Evolutionary conservation across 2,329 filamentous ascomycete genomes (phyloP).

Genomic region (Acrodontium crateriforme): DNA sequence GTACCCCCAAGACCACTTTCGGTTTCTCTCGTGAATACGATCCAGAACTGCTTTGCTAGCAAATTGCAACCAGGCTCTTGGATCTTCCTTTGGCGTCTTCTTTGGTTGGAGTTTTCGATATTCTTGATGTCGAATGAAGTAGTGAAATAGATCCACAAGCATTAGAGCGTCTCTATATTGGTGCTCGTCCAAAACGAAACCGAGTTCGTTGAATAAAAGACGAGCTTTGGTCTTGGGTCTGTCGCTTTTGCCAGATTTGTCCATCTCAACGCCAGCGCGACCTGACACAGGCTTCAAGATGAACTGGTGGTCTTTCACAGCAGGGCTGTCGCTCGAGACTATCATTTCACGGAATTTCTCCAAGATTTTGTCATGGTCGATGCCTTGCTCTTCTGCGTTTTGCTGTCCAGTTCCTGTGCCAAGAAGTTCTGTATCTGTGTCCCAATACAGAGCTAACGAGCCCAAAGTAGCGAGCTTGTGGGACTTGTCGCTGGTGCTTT

Average conservation of each 20-base stretch:
- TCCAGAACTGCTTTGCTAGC: slow-evolving; percentile 76
- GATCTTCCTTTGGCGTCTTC: slow-evolving; percentile 72
- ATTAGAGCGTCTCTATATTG: slow-evolving; percentile 96
- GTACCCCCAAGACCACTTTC: slow-evolving; percentile 90
- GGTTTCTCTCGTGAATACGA: slow-evolving; percentile 91
- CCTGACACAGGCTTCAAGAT: slow-evolving; percentile 93
- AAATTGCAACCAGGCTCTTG: slow-evolving; percentile 82
- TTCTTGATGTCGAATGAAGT: slow-evolving; percentile 94
- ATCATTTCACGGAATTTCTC: slow-evolving; percentile 67
- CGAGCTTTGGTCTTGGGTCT: slow-evolving; percentile 80
- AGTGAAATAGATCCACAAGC: slow-evolving; percentile 97
- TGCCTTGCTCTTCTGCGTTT: slow-evolving; percentile 43
- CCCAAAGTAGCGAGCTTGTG: slow-evolving; percentile 90
- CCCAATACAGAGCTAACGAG: slow-evolving; percentile 91
- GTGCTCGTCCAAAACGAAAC: slow-evolving; percentile 91
- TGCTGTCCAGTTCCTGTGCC: slow-evolving; percentile 66
- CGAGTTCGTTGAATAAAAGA: slow-evolving; percentile 90
- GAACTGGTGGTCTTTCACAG: slow-evolving; percentile 60
- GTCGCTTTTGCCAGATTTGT: slow-evolving; percentile 74
- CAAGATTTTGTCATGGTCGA: slow-evolving; percentile 65
- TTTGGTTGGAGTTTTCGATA: slow-evolving; percentile 90
- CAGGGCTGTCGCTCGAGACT: slow-evolving; percentile 49
- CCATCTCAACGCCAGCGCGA: slow-evolving; percentile 83
- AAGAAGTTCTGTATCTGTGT: slow-evolving; percentile 77
- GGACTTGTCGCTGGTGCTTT: slow-evolving; percentile 66